These are phyloP conservation scores for Globisporangium iwayamae DNA, from an alignment of 352 stramenopile genomes.

Conservation along the genomic window DNA sequence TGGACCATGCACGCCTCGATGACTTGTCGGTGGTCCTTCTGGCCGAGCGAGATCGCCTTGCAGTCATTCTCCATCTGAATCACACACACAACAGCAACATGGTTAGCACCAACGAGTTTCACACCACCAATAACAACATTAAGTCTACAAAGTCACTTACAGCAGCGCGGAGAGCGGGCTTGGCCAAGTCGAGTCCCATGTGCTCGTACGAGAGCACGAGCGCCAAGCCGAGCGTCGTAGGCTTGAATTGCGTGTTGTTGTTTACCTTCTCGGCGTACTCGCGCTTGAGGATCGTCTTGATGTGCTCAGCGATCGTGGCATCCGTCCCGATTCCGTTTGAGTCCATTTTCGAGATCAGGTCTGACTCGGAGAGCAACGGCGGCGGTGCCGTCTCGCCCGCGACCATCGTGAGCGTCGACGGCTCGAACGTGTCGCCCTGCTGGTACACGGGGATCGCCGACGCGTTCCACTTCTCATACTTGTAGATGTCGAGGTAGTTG, in stretches of 20 bases:
- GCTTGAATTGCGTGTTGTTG: constrained; percentile 91
- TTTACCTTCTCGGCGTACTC: constrained; percentile 97
- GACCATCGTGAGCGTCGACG: constrained; percentile 65
- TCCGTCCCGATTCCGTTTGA: constrained; percentile 94
- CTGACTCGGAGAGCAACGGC: constrained; percentile 87
- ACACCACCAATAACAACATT: background rate
- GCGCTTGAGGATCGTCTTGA: constrained; percentile 98
- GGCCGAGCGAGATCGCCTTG: constrained; percentile 78
- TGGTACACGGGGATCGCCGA: constrained; percentile 86
- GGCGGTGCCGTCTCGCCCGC: constrained; percentile 81
- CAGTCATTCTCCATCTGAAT: constrained; percentile 91
- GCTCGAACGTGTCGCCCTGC: constrained; percentile 67
- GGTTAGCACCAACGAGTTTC: background rate
- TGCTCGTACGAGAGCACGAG: constrained; percentile 91
- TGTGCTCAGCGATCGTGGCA: constrained; percentile 96
- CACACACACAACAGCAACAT: background rate
- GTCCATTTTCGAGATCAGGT: constrained; percentile 95
- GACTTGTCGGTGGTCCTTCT: constrained; percentile 75
- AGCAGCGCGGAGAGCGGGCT: constrained; percentile 90
- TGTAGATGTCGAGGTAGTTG: constrained; percentile 95
- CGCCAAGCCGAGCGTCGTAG: constrained; percentile 86
- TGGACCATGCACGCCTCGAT: constrained; percentile 85
- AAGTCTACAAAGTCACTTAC: constrained; percentile 24
- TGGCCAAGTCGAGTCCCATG: constrained; percentile 96
- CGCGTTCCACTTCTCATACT: constrained; percentile 91